Evolutionary conservation across 352 stramenopile genomes (phyloP).

Genomic region (Peronospora farinosa): DNA sequence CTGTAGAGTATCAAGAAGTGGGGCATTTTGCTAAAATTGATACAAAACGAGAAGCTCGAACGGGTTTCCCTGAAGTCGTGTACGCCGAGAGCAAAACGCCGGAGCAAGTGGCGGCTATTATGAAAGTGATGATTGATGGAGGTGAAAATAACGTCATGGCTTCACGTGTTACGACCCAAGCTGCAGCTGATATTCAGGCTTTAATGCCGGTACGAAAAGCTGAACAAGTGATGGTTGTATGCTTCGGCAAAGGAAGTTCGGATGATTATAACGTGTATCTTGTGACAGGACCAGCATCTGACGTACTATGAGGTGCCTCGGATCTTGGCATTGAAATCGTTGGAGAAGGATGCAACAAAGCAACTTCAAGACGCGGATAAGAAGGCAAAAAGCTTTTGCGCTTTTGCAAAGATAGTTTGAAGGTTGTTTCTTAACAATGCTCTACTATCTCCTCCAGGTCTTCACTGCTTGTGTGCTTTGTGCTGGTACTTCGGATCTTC

Average conservation of each 20-base stretch:
- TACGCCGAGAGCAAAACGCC: constrained; percentile 92
- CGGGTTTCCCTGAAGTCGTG: constrained; percentile 93
- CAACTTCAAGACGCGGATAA: constrained; percentile 3
- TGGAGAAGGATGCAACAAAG: constrained; percentile 7
- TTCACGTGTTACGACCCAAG: constrained; percentile 57
- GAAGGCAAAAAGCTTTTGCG: constrained; percentile 10
- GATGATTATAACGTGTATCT: constrained; percentile 1
- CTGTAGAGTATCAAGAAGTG: constrained; percentile 44
- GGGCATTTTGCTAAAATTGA: constrained; percentile 83
- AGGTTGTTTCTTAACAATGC: background rate
- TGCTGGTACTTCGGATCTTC: constrained; percentile 93
- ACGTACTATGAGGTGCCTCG: constrained; percentile 64
- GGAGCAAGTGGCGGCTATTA: constrained; percentile 85
- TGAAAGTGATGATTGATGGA: constrained; percentile 81
- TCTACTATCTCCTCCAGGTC: background rate
- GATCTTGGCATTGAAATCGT: constrained; percentile 55
- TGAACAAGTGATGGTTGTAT: background rate
- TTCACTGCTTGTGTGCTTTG: constrained; percentile 81
- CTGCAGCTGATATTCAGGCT: constrained; percentile 35
- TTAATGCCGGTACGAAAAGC: constrained; percentile 33
- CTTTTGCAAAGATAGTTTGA: background rate
- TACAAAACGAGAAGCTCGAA: constrained; percentile 78
- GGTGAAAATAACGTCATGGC: constrained; percentile 68
- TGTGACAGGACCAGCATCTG: constrained; percentile 33
- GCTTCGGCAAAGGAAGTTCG: background rate